These are phyloP conservation scores for Magnusiomyces fungicola DNA, from an alignment of 1,139 yeast species.

Conservation along the genomic window DNA sequence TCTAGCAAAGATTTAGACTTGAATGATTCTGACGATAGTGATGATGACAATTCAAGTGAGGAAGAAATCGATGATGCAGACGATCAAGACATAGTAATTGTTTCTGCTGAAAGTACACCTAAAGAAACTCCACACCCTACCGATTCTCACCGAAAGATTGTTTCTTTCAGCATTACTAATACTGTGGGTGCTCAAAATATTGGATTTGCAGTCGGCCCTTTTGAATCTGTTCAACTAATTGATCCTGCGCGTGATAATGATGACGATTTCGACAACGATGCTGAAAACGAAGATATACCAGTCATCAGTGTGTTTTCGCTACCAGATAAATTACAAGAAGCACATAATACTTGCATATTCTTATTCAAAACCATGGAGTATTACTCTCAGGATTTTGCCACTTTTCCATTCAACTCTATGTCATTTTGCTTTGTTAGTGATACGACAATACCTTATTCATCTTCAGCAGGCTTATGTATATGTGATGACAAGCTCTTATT, in stretches of 20 bases:
- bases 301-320: slow-evolving; percentile 51
- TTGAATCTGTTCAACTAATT: slow-evolving; percentile 50
- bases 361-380: slow-evolving; percentile 73
- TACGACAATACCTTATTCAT: slow-evolving; percentile 41
- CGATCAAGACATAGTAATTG: slow-evolving; percentile 58
- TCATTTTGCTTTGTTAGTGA: slow-evolving; percentile 70
- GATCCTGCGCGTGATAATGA: slow-evolving; percentile 27
- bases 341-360: slow-evolving; percentile 69
- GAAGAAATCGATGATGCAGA: slow-evolving; percentile 39
- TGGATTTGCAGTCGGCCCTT: slow-evolving; percentile 95
- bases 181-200: slow-evolving; percentile 92
- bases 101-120: slow-evolving; percentile 65
- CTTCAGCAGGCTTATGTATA: slow-evolving; percentile 71
- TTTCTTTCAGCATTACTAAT: slow-evolving; percentile 70
- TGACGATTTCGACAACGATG: slow-evolving; percentile 16
- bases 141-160: slow-evolving; percentile 67
- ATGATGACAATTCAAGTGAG: slow-evolving; percentile 33
- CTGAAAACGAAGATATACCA: slow-evolving; percentile 32
- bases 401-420: slow-evolving; percentile 83
- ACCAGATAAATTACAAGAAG: slow-evolving; percentile 50
- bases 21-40: slow-evolving; percentile 21
- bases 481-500: slow-evolving; percentile 62
- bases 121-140: slow-evolving; percentile 42
- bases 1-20: slow-evolving; percentile 18
- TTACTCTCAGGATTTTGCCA: slow-evolving; percentile 82